Base-by-base conservation (phyloP, 2,329 filamentous ascomycete genomes). In the Aspergillus sp. region DNA sequence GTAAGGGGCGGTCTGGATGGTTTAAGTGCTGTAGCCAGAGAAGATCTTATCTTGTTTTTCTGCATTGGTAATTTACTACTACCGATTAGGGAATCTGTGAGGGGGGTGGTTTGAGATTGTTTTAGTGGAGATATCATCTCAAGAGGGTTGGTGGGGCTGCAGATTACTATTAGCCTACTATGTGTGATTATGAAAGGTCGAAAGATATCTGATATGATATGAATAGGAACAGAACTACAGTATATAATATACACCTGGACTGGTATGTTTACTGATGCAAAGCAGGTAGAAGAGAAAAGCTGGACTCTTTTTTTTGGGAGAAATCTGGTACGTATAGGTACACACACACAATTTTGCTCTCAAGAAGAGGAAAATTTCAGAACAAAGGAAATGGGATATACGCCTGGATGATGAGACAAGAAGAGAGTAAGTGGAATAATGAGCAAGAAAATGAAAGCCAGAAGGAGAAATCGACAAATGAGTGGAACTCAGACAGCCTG, bases 401-500 rank as follows among this genome's bases (percentile, higher is more conserved):
- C 11, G 39, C 21, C 44, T 32, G 21, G 36, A 57, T 49, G 21
- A 25, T 44, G 41, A 44, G 13, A 55, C 27, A 38, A 25, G 25
- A 58, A 48, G 32, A 47, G 27, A 17, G 39, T n/a, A 41, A 44
- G 32, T 8, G 8, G 52, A 36, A 44, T 5, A 17, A 54, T 30
- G 25, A 32, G 21, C 5, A 54, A 47, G 36, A 49, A n/a, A 56
- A 56, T 48, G 27, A 1, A 11, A 54, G 15, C 27, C 10, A 50
- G 49, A 17, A 15, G 13, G 17, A 49, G 23, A 36, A 27, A 41
- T 42, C 57, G 54, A 44, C 15, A 25, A 59, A 50, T 11, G 47
- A 50, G 47, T 50, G 47, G 25, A 61, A 59, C 54, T 57, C 62
- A 56, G 60, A 63, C 61, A 56, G 58, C 57, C 62, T 57, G 61